Percentiles rank a stretch among this genome's conserved stretches.
phyloP scores from a whole-genome alignment of 1,139 yeast species.

The Schwanniomyces etchellsii region DNA sequence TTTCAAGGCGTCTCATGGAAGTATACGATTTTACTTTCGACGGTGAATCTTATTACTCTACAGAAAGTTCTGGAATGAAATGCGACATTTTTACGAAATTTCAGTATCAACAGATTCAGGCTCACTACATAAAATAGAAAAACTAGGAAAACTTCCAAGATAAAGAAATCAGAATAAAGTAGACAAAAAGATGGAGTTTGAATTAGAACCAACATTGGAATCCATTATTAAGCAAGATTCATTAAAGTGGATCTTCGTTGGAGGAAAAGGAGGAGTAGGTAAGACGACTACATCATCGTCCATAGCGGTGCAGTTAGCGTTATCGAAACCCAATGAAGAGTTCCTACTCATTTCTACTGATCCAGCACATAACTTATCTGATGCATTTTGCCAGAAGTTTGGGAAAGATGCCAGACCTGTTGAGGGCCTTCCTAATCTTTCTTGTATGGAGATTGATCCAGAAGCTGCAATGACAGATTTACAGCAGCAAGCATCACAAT shows the following conservation, averaged over 20 bases:
- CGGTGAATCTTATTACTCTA: too few species aligned
- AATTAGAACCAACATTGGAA: constrained; percentile 62
- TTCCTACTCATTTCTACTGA: constrained; percentile 91
- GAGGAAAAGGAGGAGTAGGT: constrained; percentile 99
- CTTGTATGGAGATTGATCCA: constrained; percentile 98
- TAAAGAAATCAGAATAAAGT: too few species aligned
- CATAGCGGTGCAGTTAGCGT: constrained; percentile 83
- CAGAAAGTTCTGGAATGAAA: too few species aligned
- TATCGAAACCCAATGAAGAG: constrained; percentile 73
- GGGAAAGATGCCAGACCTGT: constrained; percentile 95
- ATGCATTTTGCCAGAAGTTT: constrained; percentile 96
- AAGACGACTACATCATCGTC: constrained; percentile 97
- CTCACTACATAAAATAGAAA: too few species aligned
- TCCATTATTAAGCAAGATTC: constrained; percentile 61
- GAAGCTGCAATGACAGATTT: constrained; percentile 89
- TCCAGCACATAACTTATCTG: constrained; percentile 96
- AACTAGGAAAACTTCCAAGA: too few species aligned
- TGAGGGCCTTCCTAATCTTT: constrained; percentile 78
- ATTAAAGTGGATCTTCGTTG: constrained; percentile 94
- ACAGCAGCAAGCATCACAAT: constrained; percentile 54
- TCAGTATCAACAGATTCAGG: too few species aligned
- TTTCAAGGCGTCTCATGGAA: too few species aligned
- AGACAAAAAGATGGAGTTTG: constrained; percentile 35
- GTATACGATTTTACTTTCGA: too few species aligned
- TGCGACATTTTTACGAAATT: too few species aligned